A percentile compares a stretch with the other conserved stretches of the same genome.
Conservation (phyloP, 768 basidiomycete species). For the Kondoa malvinella region DNA sequence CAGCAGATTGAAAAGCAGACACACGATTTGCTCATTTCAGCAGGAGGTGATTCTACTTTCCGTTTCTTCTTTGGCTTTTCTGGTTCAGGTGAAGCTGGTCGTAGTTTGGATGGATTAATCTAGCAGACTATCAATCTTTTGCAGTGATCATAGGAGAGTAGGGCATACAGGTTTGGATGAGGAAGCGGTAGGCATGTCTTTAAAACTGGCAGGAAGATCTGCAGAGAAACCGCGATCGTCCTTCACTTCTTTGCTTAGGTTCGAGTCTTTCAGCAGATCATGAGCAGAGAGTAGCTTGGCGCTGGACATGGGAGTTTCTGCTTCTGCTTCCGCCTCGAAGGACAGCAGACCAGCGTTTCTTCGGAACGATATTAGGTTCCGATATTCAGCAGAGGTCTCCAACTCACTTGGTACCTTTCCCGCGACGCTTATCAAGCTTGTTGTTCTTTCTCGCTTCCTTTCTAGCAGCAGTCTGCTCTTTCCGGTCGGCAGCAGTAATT, state of each 20-base stretch:
- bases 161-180: conserved; percentile 10
- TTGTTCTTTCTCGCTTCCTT: conserved; percentile 57
- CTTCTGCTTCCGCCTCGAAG: conserved; percentile 55
- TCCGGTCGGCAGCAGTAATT: conserved; percentile 76
- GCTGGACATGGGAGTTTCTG: conserved; percentile 25
- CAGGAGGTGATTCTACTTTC: not conserved
- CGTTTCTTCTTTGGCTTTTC: not conserved
- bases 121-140: no score
- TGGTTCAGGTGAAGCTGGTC: not conserved
- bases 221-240: conserved; percentile 25
- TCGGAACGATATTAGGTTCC: not conserved
- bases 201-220: conserved; percentile 14
- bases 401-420: conserved; percentile 76
- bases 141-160: no score
- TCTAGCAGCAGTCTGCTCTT: conserved; percentile 55
- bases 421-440: conserved; percentile 54
- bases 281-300: conserved; percentile 26
- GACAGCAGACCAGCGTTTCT: conserved; percentile 68
- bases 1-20: conserved; percentile 6
- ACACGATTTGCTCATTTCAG: conserved; percentile 2
- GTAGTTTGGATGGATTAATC: not conserved
- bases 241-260: conserved; percentile 19
- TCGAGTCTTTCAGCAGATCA: conserved; percentile 20
- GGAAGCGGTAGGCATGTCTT: not conserved
- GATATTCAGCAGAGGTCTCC: no score